Base-by-base conservation (phyloP, 2,329 filamentous ascomycete genomes). In the Thermothelomyces thermophilus region DNA sequence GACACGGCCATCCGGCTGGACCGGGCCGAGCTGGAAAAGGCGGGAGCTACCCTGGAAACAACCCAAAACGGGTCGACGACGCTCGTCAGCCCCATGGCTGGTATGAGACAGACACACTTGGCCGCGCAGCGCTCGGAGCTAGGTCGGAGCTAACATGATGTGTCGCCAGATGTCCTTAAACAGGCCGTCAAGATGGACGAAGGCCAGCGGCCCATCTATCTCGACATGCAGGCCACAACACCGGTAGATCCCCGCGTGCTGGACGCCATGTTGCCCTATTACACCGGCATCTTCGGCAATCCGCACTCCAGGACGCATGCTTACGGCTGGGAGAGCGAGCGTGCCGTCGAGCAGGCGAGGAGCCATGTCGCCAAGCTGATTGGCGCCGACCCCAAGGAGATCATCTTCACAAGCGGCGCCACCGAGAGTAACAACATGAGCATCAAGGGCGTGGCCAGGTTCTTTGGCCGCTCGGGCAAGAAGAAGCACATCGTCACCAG, bases 381-480 rank as follows among this genome's bases (percentile, higher is more conserved):
- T 58, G 91, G 91, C 22, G 93, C 93, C 24, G 90, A 98, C 66
- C 75, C 93, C 5, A 98, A 98, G 71, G 93, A 98, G 67, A 97
- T 98, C 58, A 94, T 98, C 62, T 97, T 98, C 71, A 98, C 93
- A 6, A 96, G 90, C 62, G 93, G 93, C 48, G 93, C 93, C 14
- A 98, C 93, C 0, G 93, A 98, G 73, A 96, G 90, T 66, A 98
- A 98, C 72, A 98, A 98, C 64, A 98, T 98, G 93, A 95, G 90
- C 69, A 89, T 98, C 73, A 98, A 98, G 73, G 93, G 93, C 56
- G 91, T 98, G 8, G 90, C 93, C 17, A 80, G 91, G 56, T 98
- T 98, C 72, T 96, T 96, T 66, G 90, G 89, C 58, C 82, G 88
- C 51, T 83, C 82, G 2, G 90, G 90, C 62, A 96, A 96, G 81